Evolutionary conservation across 805 yeast genomes (phyloP), one percentile per base, ranked within the genome.

Genomic region (Saturnispora saitoi): DNA sequence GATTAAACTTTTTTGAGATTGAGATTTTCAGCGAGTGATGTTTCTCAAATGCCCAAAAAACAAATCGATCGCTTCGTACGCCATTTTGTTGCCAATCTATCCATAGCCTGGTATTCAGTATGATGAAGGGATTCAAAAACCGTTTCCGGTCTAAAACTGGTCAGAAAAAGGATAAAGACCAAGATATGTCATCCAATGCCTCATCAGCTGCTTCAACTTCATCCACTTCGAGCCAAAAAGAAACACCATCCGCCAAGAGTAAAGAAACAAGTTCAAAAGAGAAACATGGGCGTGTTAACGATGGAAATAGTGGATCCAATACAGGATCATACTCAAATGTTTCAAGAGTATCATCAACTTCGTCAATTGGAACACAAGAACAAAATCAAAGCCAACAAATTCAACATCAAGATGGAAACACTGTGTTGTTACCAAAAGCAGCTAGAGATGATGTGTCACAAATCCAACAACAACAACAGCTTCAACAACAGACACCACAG

Each of bases 61-160:
- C 37, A 32, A 32, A n/a, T 39, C 32, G 31, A 28, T 34, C 38
- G 38, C 38, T 34, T 34, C 38, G 24, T 34, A 34, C 38, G 38
- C 38, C 38, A 34, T 34, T 22, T 34, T 34, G 20, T 34, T 34
- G 38, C 22, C 19, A 20, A 12, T 34, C 19, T 34, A 34, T 15
- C 38, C 38, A 34, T 22, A 8, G 28, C 17, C 19, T 34, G 38
- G 38, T 34, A 34, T 34, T 34, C 42, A 39, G 31, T 28, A 81
- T 81, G 87, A 81, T 81, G 86, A 81, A 80, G 68, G 86, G 86
- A 28, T 80, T 81, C 65, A 81, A 80, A 60, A 84, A 81, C 60
- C 70, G 79, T 60, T 72, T 72, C 47, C 62, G 66, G 49, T 64
- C 74, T 42, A 71, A 64, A 56, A 57, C 62, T 3, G 40, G 48